Conservation (phyloP, 306 rosid species). For the Betula pendula region DNA sequence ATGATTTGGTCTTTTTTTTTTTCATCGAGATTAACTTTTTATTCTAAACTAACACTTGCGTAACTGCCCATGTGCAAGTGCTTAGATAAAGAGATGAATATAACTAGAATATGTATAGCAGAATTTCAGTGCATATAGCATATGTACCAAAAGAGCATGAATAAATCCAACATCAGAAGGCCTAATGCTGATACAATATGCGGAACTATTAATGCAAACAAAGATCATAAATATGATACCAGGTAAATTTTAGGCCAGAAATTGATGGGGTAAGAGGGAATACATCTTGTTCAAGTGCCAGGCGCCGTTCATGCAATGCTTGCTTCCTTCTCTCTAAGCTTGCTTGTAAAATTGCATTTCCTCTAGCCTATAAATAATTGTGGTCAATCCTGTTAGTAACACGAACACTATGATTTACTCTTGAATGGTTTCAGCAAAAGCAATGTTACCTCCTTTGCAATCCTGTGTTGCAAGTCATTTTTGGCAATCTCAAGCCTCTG, state of each 20-base stretch:
- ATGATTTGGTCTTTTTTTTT: not conserved
- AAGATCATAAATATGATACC: conserved; percentile 9
- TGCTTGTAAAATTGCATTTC: conserved; percentile 97
- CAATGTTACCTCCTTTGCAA: conserved; percentile 86
- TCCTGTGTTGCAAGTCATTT: conserved; percentile 88
- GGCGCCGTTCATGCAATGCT: conserved; percentile 96
- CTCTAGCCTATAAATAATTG: conserved; percentile 73
- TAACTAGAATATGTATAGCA: not conserved
- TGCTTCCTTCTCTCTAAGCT: conserved; percentile 99
- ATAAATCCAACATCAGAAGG: conserved; percentile 2
- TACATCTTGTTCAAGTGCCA: conserved; percentile 99
- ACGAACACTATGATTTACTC: conserved; percentile 11
- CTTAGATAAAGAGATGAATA: not conserved
- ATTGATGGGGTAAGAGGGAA: conserved; percentile 7
- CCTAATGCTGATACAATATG: not conserved
- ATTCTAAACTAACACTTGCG: not conserved
- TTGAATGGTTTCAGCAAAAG: conserved; percentile 23
- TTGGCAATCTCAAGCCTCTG: conserved; percentile 96
- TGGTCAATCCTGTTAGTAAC: conserved; percentile 24
- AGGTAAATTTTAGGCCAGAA: not conserved
- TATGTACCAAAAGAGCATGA: not conserved
- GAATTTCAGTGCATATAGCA: not conserved
- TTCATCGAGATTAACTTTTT: not conserved
- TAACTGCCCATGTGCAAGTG: not conserved
- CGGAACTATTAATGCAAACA: not conserved